A percentile compares a stretch with the other conserved stretches of the same genome.
These are phyloP conservation scores for Cerioporus squamosus DNA, from an alignment of 1,284 basidiomycete species.

Conservation along the genomic window DNA sequence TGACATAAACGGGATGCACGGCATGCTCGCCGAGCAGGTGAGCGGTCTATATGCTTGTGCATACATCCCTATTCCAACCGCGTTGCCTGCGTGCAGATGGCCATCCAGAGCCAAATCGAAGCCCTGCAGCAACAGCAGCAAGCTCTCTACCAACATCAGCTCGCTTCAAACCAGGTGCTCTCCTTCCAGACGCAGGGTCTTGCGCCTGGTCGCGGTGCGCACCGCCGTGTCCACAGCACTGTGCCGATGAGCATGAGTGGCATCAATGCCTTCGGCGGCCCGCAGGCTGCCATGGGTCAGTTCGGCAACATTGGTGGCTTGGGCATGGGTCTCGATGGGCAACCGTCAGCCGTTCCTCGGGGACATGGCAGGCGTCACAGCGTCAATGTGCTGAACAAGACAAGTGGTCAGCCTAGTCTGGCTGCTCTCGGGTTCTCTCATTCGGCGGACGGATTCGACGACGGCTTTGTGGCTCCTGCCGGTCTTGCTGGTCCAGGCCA, in stretches of 20 bases:
- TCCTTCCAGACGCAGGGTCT: conserved; percentile 69
- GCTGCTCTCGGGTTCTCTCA: conserved; percentile 63
- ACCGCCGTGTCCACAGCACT: conserved; percentile 91
- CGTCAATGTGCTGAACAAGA: conserved; percentile 89
- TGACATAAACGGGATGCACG: conserved; percentile 82
- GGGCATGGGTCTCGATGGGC: conserved; percentile 66
- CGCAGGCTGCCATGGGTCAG: conserved; percentile 69
- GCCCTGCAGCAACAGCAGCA: conserved; percentile 90
- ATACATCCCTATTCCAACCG: not conserved
- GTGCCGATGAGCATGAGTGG: conserved; percentile 61
- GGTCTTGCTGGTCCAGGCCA: conserved; percentile 73
- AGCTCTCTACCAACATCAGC: conserved; percentile 85
- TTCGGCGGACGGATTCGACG: conserved; percentile 73
- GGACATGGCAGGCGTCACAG: conserved; percentile 94
- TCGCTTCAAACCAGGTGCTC: conserved; percentile 76
- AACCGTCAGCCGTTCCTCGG: conserved; percentile 68
- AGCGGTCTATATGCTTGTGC: conserved; percentile 12
- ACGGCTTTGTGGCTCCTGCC: conserved; percentile 66
- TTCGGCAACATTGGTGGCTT: conserved; percentile 63
- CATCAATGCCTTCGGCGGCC: conserved; percentile 46
- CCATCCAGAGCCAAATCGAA: conserved; percentile 89
- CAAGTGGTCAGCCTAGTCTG: conserved; percentile 46
- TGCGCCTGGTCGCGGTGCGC: conserved; percentile 65
- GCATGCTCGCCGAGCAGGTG: conserved; percentile 92
- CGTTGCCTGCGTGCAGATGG: conserved; percentile 59